phyloP scores from a whole-genome alignment of 805 yeast species.

The Hanseniaspora singularis region DNA sequence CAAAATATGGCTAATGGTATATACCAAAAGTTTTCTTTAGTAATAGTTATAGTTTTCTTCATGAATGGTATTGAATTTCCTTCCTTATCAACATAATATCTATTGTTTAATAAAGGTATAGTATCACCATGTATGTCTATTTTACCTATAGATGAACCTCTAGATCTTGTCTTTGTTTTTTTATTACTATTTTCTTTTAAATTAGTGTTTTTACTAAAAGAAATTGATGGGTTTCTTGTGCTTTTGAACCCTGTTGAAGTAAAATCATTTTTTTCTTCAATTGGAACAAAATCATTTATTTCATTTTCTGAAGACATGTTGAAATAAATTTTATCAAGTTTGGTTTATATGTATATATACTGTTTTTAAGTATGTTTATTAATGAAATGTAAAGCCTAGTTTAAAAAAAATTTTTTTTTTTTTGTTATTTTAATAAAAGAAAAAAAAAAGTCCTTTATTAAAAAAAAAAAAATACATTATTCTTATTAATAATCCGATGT shows the following conservation, averaged over 20 bases:
- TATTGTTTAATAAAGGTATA: conserved; percentile 7
- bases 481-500: too few species aligned
- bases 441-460: background rate
- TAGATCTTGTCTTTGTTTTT: conserved; percentile 12
- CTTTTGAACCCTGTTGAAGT: background rate
- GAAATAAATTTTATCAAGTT: background rate
- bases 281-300: background rate
- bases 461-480: too few species aligned
- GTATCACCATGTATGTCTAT: conserved; percentile 13
- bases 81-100: conserved; percentile 1
- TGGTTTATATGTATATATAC: background rate
- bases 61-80: conserved; percentile 7
- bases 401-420: background rate
- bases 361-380: background rate
- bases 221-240: conserved; percentile 4
- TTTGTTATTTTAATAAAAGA: background rate
- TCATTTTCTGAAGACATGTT: conserved; percentile 11
- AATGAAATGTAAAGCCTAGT: too few species aligned
- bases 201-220: conserved; percentile 10
- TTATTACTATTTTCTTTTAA: background rate
- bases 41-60: conserved; percentile 13
- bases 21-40: conserved; percentile 12
- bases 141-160: conserved; percentile 14
- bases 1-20: conserved; percentile 5
- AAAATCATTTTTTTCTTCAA: background rate